Evolutionary conservation across 1,284 basidiomycete species (phyloP), one percentile per base, ranked within the genome.

Genomic region (Fomitopsis betulina): DNA sequence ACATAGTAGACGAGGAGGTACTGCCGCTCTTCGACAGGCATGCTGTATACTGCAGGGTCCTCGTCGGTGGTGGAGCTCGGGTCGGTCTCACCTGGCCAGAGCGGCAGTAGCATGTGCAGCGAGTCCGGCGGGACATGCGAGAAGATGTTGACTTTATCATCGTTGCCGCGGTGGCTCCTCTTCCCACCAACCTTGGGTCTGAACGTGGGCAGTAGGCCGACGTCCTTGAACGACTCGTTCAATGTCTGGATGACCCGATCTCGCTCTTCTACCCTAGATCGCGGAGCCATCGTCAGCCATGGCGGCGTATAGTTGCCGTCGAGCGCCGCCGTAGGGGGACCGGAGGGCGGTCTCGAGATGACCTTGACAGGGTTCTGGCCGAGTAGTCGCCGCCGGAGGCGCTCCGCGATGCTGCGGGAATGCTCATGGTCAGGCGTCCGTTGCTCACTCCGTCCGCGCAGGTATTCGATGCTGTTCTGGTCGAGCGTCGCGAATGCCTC

Each of bases 51-150:
- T 7, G 72, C 58, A 17, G 68, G 64, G 54, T 74, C 75, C 15
- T 73, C 71, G 57, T 59, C 55, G 5, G 55, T 53, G 30, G 65
- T 63, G 43, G 65, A 69, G 17, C 67, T 64, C 0, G 79, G 66
- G 66, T 89, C 89, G 0, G 82, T 87, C 64, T 87, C 85, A n/a
- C 84, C 81, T 10, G 87, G 84, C 89, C 89, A 92, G 38, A 92
- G 76, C 4, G 89, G 89, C n/a, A 92, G 75, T 21, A 92, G 77
- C 90, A 92, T 91, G 70, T 87, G 90, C 47, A 91, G 73, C 27
- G 81, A 81, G 21, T 91, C 86, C 3, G 81, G 72, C 0, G 87
- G 86, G 27, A 91, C 78, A 43, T 81, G 76, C 51, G 81, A 79
- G 60, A 91, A 84, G 60, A 89, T 79, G 51, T 66, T 67, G 53